Conservation (phyloP, 164 flowering plant species). For the Vitis cinerea region DNA sequence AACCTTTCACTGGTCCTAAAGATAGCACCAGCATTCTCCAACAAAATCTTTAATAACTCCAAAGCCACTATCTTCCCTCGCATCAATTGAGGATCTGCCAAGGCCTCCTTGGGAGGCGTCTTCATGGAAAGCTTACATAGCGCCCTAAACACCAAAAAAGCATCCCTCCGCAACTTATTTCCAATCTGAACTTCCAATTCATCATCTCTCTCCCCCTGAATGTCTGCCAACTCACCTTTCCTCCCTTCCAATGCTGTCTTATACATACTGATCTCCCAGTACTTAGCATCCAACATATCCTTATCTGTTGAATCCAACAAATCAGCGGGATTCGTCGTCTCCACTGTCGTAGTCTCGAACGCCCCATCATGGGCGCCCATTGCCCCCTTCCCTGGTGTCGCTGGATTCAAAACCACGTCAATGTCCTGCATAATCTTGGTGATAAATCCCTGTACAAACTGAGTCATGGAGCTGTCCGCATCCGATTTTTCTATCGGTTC, state of each 20-base stretch:
- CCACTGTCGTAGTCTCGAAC: conserved; percentile 86
- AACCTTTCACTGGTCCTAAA: conserved; percentile 98
- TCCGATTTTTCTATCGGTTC: conserved; percentile 83
- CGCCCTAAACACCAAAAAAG: conserved; percentile 94
- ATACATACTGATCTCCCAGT: conserved; percentile 99
- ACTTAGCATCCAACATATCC: conserved; percentile 99
- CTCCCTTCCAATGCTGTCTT: conserved; percentile 97
- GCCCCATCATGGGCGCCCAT: conserved; percentile 83
- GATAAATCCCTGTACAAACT: conserved; percentile 93
- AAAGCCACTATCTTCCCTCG: conserved; percentile 97
- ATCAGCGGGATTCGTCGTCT: conserved; percentile 93
- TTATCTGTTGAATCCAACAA: conserved; percentile 97
- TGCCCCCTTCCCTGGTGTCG: conserved; percentile 39
- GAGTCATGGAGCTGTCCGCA: conserved; percentile 70
- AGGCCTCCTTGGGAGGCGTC: conserved; percentile 95
- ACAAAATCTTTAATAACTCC: conserved; percentile 93
- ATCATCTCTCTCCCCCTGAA: conserved; percentile 87
- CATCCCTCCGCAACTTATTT: conserved; percentile 94
- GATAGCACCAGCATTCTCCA: conserved; percentile 98
- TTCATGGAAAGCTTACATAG: conserved; percentile 98
- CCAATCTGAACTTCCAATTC: conserved; percentile 98
- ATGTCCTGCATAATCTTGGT: conserved; percentile 93
- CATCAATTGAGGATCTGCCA: conserved; percentile 91
- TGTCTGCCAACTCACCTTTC: conserved; percentile 96
- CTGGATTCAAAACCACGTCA: conserved; percentile 82